These are phyloP conservation scores for Trichocomaceae sp. DNA, from an alignment of 2,329 filamentous ascomycete genomes.

Conservation along the genomic window DNA sequence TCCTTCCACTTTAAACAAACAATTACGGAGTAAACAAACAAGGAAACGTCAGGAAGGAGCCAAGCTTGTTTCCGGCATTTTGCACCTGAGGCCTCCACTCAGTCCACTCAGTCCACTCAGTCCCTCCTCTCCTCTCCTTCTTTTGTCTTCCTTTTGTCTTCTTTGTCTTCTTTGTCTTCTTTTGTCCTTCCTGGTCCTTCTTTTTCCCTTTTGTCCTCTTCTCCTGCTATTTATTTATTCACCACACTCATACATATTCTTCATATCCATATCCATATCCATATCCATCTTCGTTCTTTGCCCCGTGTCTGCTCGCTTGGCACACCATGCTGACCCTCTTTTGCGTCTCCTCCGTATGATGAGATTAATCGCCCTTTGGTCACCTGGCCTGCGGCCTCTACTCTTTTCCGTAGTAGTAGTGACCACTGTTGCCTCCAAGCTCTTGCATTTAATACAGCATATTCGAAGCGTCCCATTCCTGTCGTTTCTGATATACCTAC, in stretches of 20 bases:
- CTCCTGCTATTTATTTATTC: no score
- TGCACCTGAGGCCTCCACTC: neutral
- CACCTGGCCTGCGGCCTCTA: slow-evolving; percentile 19
- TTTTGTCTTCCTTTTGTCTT: neutral
- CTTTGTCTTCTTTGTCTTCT: neutral
- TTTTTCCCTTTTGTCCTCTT: neutral
- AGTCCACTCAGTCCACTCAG: no score
- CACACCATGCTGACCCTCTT: slow-evolving; percentile 14
- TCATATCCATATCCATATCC: no score
- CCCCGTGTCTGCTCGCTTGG: no score
- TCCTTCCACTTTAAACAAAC: neutral
- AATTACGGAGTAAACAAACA: neutral
- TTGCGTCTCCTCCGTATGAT: slow-evolving; percentile 17
- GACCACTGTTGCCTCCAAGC: slow-evolving; percentile 22
- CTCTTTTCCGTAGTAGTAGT: slow-evolving; percentile 24
- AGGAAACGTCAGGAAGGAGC: no score
- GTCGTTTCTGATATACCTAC: slow-evolving; percentile 24
- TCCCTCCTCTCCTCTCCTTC: neutral
- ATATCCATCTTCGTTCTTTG: neutral
- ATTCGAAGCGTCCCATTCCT: slow-evolving; percentile 17
- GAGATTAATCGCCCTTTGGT: slow-evolving; percentile 3
- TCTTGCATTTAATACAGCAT: slow-evolving; percentile 24
- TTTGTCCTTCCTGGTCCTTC: neutral
- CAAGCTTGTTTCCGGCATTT: no score
- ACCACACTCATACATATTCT: no score